phyloP scores from a whole-genome alignment of 495 filamentous ascomycete species.

The Podospora tetraspora region DNA sequence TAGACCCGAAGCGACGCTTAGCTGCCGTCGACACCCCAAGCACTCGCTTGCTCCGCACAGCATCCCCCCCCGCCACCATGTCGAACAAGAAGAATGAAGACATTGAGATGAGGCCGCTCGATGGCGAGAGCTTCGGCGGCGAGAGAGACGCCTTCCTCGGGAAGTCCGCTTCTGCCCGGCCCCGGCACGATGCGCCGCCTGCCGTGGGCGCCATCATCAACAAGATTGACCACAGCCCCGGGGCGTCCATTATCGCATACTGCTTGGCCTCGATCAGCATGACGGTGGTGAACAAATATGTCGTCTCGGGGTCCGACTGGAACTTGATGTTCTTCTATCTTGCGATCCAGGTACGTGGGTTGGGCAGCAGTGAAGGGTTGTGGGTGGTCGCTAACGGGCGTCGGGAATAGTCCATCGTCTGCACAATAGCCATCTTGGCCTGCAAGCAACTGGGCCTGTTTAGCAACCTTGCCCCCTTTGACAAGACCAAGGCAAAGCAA shows the following conservation, averaged over 20 bases:
- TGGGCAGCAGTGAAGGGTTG: neutral
- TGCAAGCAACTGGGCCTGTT: conserved; percentile 83
- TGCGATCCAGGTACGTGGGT: conserved; percentile 68
- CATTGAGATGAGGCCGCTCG: conserved; percentile 61
- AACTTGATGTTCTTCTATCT: conserved; percentile 97
- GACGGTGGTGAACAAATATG: conserved; percentile 99
- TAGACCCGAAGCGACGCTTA: neutral
- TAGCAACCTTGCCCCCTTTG: conserved; percentile 80
- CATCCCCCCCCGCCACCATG: conserved; percentile 29
- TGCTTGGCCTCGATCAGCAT: conserved; percentile 94
- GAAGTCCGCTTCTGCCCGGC: conserved; percentile 42
- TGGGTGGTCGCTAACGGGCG: neutral
- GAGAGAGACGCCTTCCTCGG: conserved; percentile 56
- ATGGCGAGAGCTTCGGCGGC: conserved; percentile 37
- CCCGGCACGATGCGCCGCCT: conserved; percentile 32
- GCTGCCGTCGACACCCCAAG: neutral
- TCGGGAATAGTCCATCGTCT: conserved; percentile 77
- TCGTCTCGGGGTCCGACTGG: conserved; percentile 82
- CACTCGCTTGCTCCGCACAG: conserved; percentile 24
- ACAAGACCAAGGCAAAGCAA: conserved; percentile 81
- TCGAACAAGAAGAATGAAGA: conserved; percentile 82
- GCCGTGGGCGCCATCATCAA: conserved; percentile 34
- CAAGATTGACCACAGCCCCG: conserved; percentile 63
- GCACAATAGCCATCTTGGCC: conserved; percentile 77
- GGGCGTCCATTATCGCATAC: conserved; percentile 80